Evolutionary conservation across 768 basidiomycete species (phyloP).

Genomic region (Zangia roseola): DNA sequence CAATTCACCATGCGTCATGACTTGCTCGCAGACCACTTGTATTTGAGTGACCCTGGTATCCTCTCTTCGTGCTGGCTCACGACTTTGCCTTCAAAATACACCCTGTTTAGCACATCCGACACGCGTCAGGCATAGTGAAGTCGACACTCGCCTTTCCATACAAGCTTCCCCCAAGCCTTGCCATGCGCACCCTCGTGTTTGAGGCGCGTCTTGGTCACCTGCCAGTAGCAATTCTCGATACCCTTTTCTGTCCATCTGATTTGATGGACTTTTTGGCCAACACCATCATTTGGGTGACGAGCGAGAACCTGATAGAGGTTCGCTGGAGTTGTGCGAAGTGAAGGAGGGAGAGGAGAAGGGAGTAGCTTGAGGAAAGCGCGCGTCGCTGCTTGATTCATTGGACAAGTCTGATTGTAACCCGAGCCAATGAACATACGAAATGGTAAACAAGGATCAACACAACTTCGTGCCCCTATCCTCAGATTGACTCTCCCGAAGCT

Average conservation of each 20-base stretch:
- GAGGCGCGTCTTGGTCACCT: conserved; percentile 66
- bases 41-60: conserved; percentile 77
- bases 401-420: too few relatives aligned
- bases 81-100: conserved; percentile 45
- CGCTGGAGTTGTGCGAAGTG: conserved; percentile 53
- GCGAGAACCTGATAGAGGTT: conserved; percentile 75
- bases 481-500: too few relatives aligned
- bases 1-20: conserved; percentile 21
- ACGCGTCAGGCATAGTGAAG: not conserved
- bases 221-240: conserved; percentile 70
- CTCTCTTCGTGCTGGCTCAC: conserved; percentile 60
- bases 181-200: conserved; percentile 76
- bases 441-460: too few relatives aligned
- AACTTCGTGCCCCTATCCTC: too few relatives aligned
- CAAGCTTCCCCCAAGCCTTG: conserved; percentile 78
- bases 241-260: conserved; percentile 70
- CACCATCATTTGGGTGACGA: conserved; percentile 61
- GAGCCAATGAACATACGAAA: too few relatives aligned
- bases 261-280: conserved; percentile 71
- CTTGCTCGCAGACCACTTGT: conserved; percentile 63
- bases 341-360: conserved; percentile 57
- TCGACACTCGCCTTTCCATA: conserved; percentile 67
- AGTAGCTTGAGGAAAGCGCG: conserved; percentile 52
- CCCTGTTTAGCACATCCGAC: conserved; percentile 11
- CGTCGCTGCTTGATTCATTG: conserved; percentile 26